phyloP scores from a whole-genome alignment of 1,139 yeast genomes.

The Taphrina wiesneri region DNA sequence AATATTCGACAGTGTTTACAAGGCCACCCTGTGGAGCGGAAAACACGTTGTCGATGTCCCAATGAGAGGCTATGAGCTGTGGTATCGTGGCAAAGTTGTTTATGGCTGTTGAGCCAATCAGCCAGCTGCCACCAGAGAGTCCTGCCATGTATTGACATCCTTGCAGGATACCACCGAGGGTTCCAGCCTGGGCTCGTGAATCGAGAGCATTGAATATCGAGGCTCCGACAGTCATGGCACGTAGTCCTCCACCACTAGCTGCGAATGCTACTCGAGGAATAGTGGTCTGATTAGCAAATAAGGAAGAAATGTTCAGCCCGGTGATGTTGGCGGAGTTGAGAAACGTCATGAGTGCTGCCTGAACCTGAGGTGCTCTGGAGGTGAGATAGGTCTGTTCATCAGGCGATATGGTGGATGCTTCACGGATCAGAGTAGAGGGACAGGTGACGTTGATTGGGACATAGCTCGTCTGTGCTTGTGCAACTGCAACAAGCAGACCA shows the following conservation, averaged over 20 bases:
- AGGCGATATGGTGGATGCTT: slow-evolving; percentile 35
- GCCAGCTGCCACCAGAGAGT: slow-evolving; percentile 82
- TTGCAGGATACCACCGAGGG: slow-evolving; percentile 77
- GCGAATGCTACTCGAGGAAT: slow-evolving; percentile 64
- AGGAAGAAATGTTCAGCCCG: slow-evolving; percentile 53
- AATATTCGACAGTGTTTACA: slow-evolving; percentile 50
- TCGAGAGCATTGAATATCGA: slow-evolving; percentile 82
- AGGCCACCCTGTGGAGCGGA: slow-evolving; percentile 48
- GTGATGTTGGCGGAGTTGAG: slow-evolving; percentile 59
- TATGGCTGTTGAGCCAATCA: slow-evolving; percentile 63
- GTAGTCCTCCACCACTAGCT: slow-evolving; percentile 88
- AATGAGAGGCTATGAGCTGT: slow-evolving; percentile 36
- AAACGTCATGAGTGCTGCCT: slow-evolving; percentile 57
- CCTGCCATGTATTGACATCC: slow-evolving; percentile 76
- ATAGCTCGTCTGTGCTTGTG: slow-evolving; percentile 52
- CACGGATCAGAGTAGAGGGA: slow-evolving; percentile 47
- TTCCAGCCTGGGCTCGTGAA: slow-evolving; percentile 62
- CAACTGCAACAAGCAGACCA: background rate
- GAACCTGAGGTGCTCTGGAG: slow-evolving; percentile 56
- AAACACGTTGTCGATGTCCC: slow-evolving; percentile 53
- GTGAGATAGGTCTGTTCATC: slow-evolving; percentile 38
- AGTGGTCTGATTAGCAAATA: slow-evolving; percentile 51
- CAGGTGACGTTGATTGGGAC: slow-evolving; percentile 66
- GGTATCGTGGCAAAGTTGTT: slow-evolving; percentile 40
- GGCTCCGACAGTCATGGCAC: slow-evolving; percentile 90